Evolutionary conservation across 106 monocot species (phyloP).

Genomic region (Narthecium ossifragum): DNA sequence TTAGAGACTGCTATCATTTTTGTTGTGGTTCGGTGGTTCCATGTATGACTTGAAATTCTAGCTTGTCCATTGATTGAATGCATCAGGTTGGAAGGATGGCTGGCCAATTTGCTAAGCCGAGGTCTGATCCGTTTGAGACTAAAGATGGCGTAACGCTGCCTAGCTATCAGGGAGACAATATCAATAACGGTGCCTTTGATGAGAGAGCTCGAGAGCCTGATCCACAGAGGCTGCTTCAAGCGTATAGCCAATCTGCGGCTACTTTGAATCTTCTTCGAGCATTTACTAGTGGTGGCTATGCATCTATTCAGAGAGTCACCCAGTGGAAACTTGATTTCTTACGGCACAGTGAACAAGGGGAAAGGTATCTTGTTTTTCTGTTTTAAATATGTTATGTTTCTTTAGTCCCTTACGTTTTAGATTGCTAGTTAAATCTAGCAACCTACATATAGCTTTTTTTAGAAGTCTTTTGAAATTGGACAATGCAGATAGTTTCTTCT

Average conservation of each 20-base stretch:
- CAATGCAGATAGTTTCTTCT: no score
- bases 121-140: conserved; percentile 49
- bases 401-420: background rate
- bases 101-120: conserved; percentile 62
- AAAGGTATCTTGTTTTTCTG: conserved; percentile 23
- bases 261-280: conserved; percentile 65
- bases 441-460: background rate
- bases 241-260: conserved; percentile 49
- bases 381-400: background rate
- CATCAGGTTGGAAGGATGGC: conserved; percentile 71
- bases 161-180: conserved; percentile 55
- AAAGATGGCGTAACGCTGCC: conserved; percentile 47
- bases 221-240: conserved; percentile 42
- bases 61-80: background rate
- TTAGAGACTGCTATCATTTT: no score
- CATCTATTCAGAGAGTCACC: conserved; percentile 47
- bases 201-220: conserved; percentile 47
- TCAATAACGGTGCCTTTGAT: conserved; percentile 44
- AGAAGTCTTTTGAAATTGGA: no score
- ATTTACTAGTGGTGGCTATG: conserved; percentile 66
- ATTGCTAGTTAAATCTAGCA: no score
- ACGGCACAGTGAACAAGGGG: conserved; percentile 52
- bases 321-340: conserved; percentile 67
- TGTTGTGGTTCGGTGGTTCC: no score
- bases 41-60: background rate